phyloP scores from a whole-genome alignment of 2,329 filamentous ascomycete genomes.

The Huntiella bhutanensis region DNA sequence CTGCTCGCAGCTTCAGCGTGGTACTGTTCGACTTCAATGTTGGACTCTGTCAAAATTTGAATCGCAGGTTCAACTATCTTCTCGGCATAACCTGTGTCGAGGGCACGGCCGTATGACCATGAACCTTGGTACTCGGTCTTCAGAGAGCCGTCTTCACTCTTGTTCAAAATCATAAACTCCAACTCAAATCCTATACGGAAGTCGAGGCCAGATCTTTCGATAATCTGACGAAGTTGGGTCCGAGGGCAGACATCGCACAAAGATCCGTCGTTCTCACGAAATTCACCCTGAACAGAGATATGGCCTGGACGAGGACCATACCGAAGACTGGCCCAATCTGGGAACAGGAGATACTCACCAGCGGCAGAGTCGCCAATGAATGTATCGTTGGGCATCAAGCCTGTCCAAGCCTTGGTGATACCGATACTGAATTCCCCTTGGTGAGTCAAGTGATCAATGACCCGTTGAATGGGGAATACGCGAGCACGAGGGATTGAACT shows the following conservation, averaged over 20 bases:
- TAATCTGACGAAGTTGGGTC: conserved; percentile 35
- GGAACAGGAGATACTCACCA: conserved; percentile 47
- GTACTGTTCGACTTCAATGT: conserved; percentile 50
- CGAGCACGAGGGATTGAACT: conserved; percentile 49
- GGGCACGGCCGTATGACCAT: conserved; percentile 13
- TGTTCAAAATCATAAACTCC: conserved; percentile 24
- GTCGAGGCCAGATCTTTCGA: conserved; percentile 22
- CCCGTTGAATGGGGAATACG: conserved; percentile 44
- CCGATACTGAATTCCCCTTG: conserved; percentile 31
- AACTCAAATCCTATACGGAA: conserved; percentile 63
- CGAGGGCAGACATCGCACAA: conserved; percentile 43
- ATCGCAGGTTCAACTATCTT: conserved; percentile 48
- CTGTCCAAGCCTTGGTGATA: conserved; percentile 44
- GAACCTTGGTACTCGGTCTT: conserved; percentile 44
- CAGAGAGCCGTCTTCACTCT: conserved; percentile 20
- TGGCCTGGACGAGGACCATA: conserved; percentile 39
- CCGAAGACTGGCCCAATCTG: conserved; percentile 45
- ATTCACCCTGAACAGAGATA: conserved; percentile 48
- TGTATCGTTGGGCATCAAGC: conserved; percentile 48
- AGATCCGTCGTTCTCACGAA: conserved; percentile 34
- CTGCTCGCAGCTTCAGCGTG: conserved; percentile 56
- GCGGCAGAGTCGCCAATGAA: conserved; percentile 34
- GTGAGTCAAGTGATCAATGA: conserved; percentile 26
- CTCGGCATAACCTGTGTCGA: conserved; percentile 19
- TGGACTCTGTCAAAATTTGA: conserved; percentile 36